These are phyloP conservation scores for Middelhovenomyces tepae DNA, from an alignment of 805 yeast species.

Conservation along the genomic window DNA sequence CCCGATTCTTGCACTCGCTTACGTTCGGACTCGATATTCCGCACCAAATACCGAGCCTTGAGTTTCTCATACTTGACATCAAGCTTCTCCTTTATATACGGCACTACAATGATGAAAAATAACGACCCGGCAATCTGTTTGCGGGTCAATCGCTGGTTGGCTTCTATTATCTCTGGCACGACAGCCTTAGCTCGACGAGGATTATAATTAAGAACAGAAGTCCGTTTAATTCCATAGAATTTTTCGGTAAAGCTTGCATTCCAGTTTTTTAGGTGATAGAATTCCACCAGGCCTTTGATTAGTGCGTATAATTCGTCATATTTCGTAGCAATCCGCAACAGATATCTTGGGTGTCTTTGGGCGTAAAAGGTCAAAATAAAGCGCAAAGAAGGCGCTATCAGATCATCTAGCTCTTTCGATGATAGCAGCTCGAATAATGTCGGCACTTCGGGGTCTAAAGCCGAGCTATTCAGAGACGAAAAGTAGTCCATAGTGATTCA, in stretches of 20 bases:
- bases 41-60: conserved; percentile 47
- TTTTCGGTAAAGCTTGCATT: conserved; percentile 85
- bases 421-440: conserved; percentile 85
- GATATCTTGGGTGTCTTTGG: conserved; percentile 60
- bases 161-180: conserved; percentile 36
- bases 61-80: conserved; percentile 55
- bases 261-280: conserved; percentile 60
- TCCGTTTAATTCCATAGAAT: conserved; percentile 80
- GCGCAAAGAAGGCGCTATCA: conserved; percentile 75
- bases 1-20: conserved; percentile 14
- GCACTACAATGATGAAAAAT: conserved; percentile 45
- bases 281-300: conserved; percentile 58
- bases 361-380: conserved; percentile 77
- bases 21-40: conserved; percentile 32
- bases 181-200: conserved; percentile 21
- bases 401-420: conserved; percentile 63
- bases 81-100: conserved; percentile 63
- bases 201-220: conserved; percentile 24
- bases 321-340: conserved; percentile 50
- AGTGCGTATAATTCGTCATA: conserved; percentile 71
- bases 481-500: conserved; percentile 89
- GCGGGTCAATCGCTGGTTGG: conserved; percentile 42
- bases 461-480: conserved; percentile 67
- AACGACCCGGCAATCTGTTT: conserved; percentile 49
- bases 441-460: conserved; percentile 67